Evolutionary conservation across 441 rosid genomes (phyloP).

Genomic region (Croton setiger): DNA sequence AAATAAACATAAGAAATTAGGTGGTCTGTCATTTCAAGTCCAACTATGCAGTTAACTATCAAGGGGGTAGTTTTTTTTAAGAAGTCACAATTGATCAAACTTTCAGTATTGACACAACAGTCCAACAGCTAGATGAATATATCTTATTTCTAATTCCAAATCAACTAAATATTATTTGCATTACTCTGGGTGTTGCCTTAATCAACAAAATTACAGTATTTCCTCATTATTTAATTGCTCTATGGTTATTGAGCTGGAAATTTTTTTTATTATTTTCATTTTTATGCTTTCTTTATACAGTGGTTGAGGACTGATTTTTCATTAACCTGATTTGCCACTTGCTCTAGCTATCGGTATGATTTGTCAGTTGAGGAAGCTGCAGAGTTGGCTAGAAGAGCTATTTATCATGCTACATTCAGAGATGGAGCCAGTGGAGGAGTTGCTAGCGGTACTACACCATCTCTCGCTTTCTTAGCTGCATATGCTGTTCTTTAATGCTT

Average conservation of each 20-base stretch:
- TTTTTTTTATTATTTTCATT: neutral
- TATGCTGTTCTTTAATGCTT: neutral
- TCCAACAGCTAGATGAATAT: neutral
- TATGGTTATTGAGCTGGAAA: neutral
- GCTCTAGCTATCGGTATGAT: constrained; percentile 65
- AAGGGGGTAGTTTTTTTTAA: neutral
- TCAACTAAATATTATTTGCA: neutral
- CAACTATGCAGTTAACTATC: neutral
- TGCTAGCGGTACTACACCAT: constrained; percentile 70
- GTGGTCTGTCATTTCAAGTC: constrained; percentile 1
- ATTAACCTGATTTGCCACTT: neutral
- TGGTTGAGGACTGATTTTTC: neutral
- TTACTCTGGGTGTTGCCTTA: neutral
- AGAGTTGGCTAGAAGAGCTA: constrained; percentile 92
- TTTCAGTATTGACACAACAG: neutral
- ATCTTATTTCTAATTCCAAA: neutral
- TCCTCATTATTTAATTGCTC: neutral
- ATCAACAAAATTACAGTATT: neutral
- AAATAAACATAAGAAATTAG: neutral
- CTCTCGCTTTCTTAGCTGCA: constrained; percentile 3
- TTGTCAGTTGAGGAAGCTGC: constrained; percentile 93
- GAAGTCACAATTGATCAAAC: neutral
- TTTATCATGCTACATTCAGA: constrained; percentile 97
- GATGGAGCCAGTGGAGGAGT: constrained; percentile 99
- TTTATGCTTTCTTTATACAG: neutral